These are phyloP conservation scores for Fusarium lyarnte DNA, from an alignment of 2,329 filamentous ascomycete species.

Conservation along the genomic window DNA sequence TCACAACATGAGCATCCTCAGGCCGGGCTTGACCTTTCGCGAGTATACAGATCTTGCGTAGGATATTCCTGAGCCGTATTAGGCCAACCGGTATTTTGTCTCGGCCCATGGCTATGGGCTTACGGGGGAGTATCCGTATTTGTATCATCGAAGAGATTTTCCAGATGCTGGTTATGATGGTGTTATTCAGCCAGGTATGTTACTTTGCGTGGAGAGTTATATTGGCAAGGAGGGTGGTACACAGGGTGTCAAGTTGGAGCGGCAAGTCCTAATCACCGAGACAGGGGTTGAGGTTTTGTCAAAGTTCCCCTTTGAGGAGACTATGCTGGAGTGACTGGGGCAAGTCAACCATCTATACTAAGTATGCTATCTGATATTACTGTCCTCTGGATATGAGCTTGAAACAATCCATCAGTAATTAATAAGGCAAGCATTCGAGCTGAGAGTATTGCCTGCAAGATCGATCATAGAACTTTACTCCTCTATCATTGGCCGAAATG, in stretches of 20 bases:
- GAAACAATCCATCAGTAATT: neutral
- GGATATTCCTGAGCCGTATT: neutral
- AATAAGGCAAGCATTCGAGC: neutral
- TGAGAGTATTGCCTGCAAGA: conserved; percentile 2
- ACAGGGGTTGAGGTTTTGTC: neutral
- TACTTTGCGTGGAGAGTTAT: conserved; percentile 3
- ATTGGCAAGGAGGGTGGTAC: neutral
- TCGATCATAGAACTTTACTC: neutral
- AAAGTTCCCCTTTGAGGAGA: neutral
- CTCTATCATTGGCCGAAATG: neutral
- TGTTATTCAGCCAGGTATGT: neutral
- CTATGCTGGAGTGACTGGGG: neutral
- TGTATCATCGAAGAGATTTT: neutral
- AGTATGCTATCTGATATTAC: neutral
- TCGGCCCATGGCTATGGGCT: conserved; percentile 4
- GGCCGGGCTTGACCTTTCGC: conserved; percentile 7
- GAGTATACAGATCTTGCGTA: neutral
- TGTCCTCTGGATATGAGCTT: neutral
- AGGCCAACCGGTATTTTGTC: conserved; percentile 1
- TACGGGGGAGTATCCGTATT: conserved; percentile 3
- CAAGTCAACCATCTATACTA: neutral
- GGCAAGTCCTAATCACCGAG: conserved; percentile 6
- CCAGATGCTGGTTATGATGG: conserved; percentile 6
- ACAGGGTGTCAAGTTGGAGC: conserved; percentile 14
- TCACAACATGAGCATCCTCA: conserved; percentile 6